phyloP scores from a whole-genome alignment of 148 eudicot species.

The Silene conica region DNA sequence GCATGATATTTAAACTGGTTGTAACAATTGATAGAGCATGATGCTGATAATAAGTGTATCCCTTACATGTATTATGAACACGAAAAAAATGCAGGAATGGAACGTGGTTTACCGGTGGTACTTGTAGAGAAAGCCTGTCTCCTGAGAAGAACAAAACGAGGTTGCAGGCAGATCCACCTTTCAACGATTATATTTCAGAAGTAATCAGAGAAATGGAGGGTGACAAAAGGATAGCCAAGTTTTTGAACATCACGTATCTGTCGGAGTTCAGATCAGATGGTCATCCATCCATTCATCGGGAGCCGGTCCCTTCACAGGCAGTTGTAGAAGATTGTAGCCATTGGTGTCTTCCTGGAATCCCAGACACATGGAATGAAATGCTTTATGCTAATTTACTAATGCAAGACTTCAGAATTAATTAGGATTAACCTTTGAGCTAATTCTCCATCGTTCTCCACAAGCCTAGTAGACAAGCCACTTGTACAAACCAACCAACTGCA shows the following conservation, averaged over 20 bases:
- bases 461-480: slow-evolving; percentile 57
- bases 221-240: slow-evolving; percentile 24
- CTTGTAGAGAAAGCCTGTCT: slow-evolving; percentile 39
- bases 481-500: not conserved
- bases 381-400: slow-evolving; percentile 44
- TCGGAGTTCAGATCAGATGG: slow-evolving; percentile 54
- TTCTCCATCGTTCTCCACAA: slow-evolving; percentile 52
- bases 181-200: slow-evolving; percentile 38
- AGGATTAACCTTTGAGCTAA: slow-evolving; percentile 18
- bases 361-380: slow-evolving; percentile 81
- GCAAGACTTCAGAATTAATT: slow-evolving; percentile 36
- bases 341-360: slow-evolving; percentile 81
- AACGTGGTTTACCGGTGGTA: slow-evolving; percentile 57
- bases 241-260: slow-evolving; percentile 47
- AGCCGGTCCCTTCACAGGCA: slow-evolving; percentile 40
- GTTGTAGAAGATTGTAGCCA: slow-evolving; percentile 76
- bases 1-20: not conserved
- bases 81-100: slow-evolving; percentile 44
- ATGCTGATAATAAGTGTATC: not conserved
- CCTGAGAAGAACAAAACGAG: slow-evolving; percentile 46
- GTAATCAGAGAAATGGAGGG: slow-evolving; percentile 37
- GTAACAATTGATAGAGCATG: not conserved
- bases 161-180: slow-evolving; percentile 37
- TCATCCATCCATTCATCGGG: slow-evolving; percentile 63
- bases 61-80: slow-evolving; percentile 5